Base-by-base conservation (phyloP, 2,329 filamentous ascomycete species). In the Phoma sp. region DNA sequence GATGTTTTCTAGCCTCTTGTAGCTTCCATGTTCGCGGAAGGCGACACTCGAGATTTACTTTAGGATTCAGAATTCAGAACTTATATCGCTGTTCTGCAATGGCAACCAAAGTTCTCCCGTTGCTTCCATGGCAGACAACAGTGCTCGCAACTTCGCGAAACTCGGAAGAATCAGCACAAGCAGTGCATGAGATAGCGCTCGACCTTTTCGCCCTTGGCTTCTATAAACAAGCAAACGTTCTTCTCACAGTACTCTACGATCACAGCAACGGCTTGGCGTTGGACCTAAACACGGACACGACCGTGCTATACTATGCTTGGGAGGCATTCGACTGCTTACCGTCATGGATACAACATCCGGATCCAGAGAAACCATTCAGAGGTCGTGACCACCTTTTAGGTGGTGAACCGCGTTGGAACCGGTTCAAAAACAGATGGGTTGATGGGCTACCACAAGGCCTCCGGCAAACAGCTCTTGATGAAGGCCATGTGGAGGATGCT, bases 121-220 rank as follows among this genome's bases (percentile, higher is more conserved):
- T 59, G 15, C 35, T 56, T 31, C 44, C 52, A 29, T 52, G 48
- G 43, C 35, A 33, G 2, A 53, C 39, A 17, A 53, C 33, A 7
- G 24, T 36, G 2, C 49, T 59, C n/a, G 33, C 51, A 10, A 52
- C 12, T 4, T 21, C 35, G 36, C 36, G 38, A 2, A 33, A 43
- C 7, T 41, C 44, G 8, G 8, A 24, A 27, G 17, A 39, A 5
- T 36, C 51, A n/a, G 35, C 53, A 9, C 2, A 29, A 3, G 22
- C 36, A 15, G 41, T 44, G 2, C 47, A 52, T 21, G 29, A 50
- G 5, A 27, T 35, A 22, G 57, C 52, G 13, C 48, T 56, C 15
- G 40, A 50, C 17, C 22, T 53, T 6, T 57, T 50, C 7, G 36
- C 40, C 10, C 33, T 53, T 8, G 48, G 48, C 6, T 56, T 27